Evolutionary conservation across 2,329 filamentous ascomycete genomes (phyloP), one percentile per base, ranked within the genome.

Genomic region (Aspergillus sp.): DNA sequence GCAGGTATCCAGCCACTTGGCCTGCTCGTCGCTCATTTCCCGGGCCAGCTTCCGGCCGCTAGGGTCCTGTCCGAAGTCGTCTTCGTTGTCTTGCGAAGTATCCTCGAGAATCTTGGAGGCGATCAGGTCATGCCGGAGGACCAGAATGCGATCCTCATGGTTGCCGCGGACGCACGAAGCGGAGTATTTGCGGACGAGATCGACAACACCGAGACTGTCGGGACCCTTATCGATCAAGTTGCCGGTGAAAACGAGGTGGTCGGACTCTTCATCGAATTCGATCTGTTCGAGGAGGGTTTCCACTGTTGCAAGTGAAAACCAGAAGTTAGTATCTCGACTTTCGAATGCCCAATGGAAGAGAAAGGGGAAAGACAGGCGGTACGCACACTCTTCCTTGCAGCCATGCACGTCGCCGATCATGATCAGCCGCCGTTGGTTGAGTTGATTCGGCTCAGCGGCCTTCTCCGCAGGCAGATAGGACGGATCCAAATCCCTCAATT

Each of bases 321-420:
- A 20, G 20, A 11, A 51, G 24, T 51, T 29, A 63, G 59, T 10
- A 31, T n/a, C 2, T 47, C 2, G n/a, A 18, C 22, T 7, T 46
- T 18, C 24, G 31, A n/a, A 36, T 36, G 4, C 4, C 32, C 18
- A 24, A 24, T 3, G 22, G 2, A 46, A n/a, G 10, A 31, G 7
- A 36, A 45, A 22, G 20, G 36, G 16, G 32, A 12, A 32, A 18
- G 45, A 32, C 46, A 46, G 36, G 36, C 16, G 6, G 36, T 49
- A 67, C 72, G 81, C 77, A 71, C 91, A 81, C 62, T 92, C 85
- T 12, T 84, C 73, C 66, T 86, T 86, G 80, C 95, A 95, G 52
- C 95, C 95, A 78, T 98, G 94, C 14, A 98, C 91, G 77, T 99
- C 95, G 56, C 95, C 94, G 36, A 98, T 82, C 61, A 98, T 82